Conservation (phyloP, 169 alveolate species). For the Toxoplasma gondii region DNA sequence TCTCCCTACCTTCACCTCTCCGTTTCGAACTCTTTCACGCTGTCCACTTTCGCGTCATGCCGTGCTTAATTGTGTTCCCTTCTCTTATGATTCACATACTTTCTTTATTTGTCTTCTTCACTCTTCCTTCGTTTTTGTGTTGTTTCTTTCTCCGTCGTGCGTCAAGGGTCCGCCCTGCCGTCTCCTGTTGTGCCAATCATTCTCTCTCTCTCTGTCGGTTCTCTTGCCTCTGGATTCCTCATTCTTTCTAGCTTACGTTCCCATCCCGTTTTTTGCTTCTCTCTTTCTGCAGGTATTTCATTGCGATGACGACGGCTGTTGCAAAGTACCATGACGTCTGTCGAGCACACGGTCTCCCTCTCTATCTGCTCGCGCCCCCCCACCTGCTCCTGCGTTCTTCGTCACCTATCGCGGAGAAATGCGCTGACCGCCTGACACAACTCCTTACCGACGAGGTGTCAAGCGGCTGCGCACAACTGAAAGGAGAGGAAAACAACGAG, state of each 20-base stretch:
- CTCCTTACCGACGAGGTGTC: neutral
- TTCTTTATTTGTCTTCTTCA: neutral
- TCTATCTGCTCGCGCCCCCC: neutral
- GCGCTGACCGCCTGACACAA: neutral
- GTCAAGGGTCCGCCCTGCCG: neutral
- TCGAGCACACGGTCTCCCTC: neutral
- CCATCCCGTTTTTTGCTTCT: neutral
- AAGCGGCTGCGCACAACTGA: neutral
- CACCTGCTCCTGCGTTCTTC: neutral
- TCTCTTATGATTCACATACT: neutral
- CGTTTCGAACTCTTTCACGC: too few species aligned
- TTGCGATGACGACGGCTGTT: slow-evolving; percentile 4
- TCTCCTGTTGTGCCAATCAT: neutral
- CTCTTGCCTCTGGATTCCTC: neutral
- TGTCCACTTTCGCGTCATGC: neutral
- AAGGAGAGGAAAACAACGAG: neutral
- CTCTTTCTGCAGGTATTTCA: neutral
- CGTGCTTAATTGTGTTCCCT: too few species aligned
- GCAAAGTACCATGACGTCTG: neutral
- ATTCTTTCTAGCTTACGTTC: neutral
- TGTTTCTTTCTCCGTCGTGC: neutral
- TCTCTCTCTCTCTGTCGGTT: neutral
- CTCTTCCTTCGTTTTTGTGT: neutral
- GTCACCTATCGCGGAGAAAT: neutral
- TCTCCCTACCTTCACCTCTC: too few species aligned